Evolutionary conservation across 495 filamentous ascomycete genomes (phyloP).

Genomic region (Viridothelium virens): DNA sequence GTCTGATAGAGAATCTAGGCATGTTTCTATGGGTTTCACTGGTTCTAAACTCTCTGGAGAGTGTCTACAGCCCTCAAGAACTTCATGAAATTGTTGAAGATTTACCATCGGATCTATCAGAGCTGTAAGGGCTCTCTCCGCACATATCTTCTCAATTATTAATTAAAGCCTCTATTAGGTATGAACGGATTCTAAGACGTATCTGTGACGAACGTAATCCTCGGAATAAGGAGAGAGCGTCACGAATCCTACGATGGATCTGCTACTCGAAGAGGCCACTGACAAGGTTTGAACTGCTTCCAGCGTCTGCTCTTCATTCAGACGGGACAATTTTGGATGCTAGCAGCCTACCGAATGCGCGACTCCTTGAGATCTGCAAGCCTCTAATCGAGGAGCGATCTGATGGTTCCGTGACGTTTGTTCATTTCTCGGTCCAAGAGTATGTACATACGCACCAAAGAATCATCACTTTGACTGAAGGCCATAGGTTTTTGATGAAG

Average conservation of each 20-base stretch:
- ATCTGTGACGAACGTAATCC: background rate
- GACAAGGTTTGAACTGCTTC: background rate
- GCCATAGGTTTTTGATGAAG: background rate
- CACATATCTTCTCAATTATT: background rate
- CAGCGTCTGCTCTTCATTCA: background rate
- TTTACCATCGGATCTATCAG: background rate
- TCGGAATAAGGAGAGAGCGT: background rate
- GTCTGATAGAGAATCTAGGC: background rate
- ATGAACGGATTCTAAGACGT: background rate
- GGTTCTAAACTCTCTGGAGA: background rate
- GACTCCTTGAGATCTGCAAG: slow-evolving; percentile 4
- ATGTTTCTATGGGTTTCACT: slow-evolving; percentile 8
- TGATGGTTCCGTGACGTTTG: background rate
- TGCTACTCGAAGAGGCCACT: slow-evolving; percentile 2
- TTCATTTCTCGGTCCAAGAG: background rate
- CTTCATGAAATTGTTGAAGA: background rate
- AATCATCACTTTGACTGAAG: background rate
- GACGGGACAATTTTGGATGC: background rate
- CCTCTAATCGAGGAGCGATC: slow-evolving; percentile 10
- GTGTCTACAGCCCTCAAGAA: background rate
- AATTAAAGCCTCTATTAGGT: background rate
- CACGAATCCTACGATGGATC: slow-evolving; percentile 2
- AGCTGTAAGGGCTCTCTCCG: background rate
- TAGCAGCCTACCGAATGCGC: background rate
- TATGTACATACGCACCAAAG: background rate